Evolutionary conservation across 805 yeast genomes (phyloP), one percentile per base, ranked within the genome.

Genomic region (Huiozyma naganishii): DNA sequence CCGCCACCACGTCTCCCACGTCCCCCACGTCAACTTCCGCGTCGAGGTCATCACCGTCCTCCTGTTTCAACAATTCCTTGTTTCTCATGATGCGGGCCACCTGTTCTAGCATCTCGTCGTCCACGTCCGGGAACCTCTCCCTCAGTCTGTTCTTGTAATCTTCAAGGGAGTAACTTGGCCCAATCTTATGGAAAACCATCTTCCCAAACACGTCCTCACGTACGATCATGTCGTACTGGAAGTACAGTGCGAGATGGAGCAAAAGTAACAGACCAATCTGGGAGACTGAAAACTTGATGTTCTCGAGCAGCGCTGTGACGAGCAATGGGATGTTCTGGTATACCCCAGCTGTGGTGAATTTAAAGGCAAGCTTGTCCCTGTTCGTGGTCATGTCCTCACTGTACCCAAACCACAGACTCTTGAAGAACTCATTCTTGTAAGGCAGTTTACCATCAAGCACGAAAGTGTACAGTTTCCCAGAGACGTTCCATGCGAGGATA

Each of bases 181-280:
- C 92, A 39, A 83, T 74, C 46, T 72, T 74, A 48, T 69, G 75
- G 42, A 71, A 58, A 12, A 83, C 65, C 57, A 81, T 69, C 54
- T 76, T 77, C 29, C 67, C 60, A 57, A 80, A 81, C 0, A 86
- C 87, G 40, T 79, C 77, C 57, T 83, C 94, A 43, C 78, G 66
- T 1, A 76, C 74, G 11, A 83, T 81, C 77, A 83, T 78, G 51
- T 82, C 88, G 55, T 80, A 83, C 48, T 74, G 78, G 23, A 79
- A 66, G 54, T 76, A 74, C 6, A 77, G 45, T 5, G 76, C 71
- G 12, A 74, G 48, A 45, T 68, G 71, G 27, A 72, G 58, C 3
- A 70, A 44, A 1, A 72, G 59, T 17, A 71, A 62, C 28, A 69
- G 54, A 1, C 70, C 8, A 4, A 78, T 60, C 45, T 71, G 70